These are phyloP conservation scores for Thinopyrum elongatum DNA, from an alignment of 176 grass and related monocot genomes.

Conservation along the genomic window DNA sequence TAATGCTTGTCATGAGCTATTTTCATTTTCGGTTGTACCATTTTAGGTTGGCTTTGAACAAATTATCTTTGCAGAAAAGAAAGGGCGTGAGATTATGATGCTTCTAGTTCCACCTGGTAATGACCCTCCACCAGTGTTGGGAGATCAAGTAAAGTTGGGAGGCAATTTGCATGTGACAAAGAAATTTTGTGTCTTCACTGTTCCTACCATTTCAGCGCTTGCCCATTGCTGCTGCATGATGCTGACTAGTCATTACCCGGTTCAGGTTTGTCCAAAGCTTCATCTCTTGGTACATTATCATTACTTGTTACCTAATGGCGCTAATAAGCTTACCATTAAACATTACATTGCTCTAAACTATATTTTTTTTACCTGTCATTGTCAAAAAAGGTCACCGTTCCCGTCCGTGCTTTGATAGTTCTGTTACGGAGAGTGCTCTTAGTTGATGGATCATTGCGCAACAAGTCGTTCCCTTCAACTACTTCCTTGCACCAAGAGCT, in stretches of 20 bases:
- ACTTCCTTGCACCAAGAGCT: slow-evolving; percentile 96
- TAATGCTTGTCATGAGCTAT: slow-evolving; percentile 23
- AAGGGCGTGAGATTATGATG: slow-evolving; percentile 62
- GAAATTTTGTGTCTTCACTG: slow-evolving; percentile 51
- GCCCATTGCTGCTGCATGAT: slow-evolving; percentile 71
- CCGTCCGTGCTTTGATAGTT: slow-evolving; percentile 58
- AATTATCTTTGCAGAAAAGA: slow-evolving; percentile 57
- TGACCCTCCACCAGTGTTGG: slow-evolving; percentile 57
- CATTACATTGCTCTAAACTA: slow-evolving; percentile 6
- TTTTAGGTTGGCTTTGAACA: slow-evolving; percentile 21
- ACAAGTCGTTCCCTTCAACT: slow-evolving; percentile 64
- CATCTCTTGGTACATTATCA: slow-evolving; percentile 4
- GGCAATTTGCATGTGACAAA: slow-evolving; percentile 58
- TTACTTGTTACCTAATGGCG: slow-evolving; percentile 20
- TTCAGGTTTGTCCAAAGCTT: slow-evolving; percentile 64
- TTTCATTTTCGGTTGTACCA: slow-evolving; percentile 10
- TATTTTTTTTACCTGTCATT: slow-evolving; percentile 11
- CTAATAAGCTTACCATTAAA: slow-evolving; percentile 13
- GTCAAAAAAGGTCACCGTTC: slow-evolving; percentile 60
- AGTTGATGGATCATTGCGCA: slow-evolving; percentile 67
- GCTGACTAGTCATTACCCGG: slow-evolving; percentile 77
- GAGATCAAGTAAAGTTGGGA: slow-evolving; percentile 36
- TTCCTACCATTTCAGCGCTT: slow-evolving; percentile 68
- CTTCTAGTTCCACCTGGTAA: slow-evolving; percentile 76
- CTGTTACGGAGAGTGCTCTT: slow-evolving; percentile 63